Evolutionary conservation across 768 basidiomycete species (phyloP), one percentile per base, ranked within the genome.

Genomic region (Lactarius psammicola): DNA sequence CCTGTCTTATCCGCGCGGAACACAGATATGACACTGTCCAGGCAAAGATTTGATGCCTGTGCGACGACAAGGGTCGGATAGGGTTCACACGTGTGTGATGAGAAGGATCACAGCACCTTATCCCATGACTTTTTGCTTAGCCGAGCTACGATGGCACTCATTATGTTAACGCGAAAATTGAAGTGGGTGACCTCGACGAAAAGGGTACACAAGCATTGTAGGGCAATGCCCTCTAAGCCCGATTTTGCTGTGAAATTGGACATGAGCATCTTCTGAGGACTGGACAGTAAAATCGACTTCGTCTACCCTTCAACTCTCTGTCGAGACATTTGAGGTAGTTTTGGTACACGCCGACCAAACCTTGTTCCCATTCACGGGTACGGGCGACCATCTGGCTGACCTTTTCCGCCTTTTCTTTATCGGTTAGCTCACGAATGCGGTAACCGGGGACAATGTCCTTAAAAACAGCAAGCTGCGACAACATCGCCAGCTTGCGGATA

Each of bases 361-460:
- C 92, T 75, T 98, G 94, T 74, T 99, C 97, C 85, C 90, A 98
- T 72, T 98, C 97, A 69, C 97, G 85, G 70, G 90, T 89, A 30
- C 87, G 84, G 20, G 88, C 82, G 9, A 99, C 95, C 80, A 92
- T 87, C 77, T 98, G 96, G 75, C 93, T 87, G 69, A 97, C 94
- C 78, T 96, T 97, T 76, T 95, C 94, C 4, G 87, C 80, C 76
- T 91, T 93, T 77, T 99, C 97, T 69, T 85, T 85, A 59, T 94
- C 96, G 8, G 94, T 95, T 53, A 98, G 80, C 20, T 87, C 78
- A 60, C 97, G 93, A 74, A 99, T 96, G 66, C 95, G 89, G 76
- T 98, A 99, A 3, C 94, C 94, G 30, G 97, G 97, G 49, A 98
- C 87, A 68, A 98, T 85, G 75, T 99, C 97, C 74, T 94, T 95